Evolutionary conservation across 2,329 filamentous ascomycete species (phyloP), one percentile per base, ranked within the genome.

Genomic region (Ceratocystiopsis brevicomis): DNA sequence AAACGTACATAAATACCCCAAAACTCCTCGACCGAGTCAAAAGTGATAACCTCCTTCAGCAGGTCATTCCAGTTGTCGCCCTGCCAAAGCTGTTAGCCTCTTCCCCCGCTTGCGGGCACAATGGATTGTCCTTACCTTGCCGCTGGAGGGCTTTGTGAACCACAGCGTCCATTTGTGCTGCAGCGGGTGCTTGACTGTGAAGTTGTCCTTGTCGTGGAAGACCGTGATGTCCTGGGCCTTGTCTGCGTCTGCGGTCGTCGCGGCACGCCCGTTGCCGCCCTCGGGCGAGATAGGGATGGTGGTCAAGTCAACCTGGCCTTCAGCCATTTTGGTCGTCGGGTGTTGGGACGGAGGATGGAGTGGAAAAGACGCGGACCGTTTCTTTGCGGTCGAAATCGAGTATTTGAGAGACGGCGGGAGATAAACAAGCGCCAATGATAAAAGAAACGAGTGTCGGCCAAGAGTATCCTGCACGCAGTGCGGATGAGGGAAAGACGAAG

Each of bases 41-140:
- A 96, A 45, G 85, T 95, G 57, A 98, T 95, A 54, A 98, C 88
- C 63, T 98, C 86, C 68, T 98, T 98, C 50, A 98, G 68, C 49
- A 96, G 69, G 60, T 98, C 90, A 53, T 92, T 92, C 90, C 92
- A 98, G 72, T 95, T 95, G 63, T 96, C 86, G 51, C 85, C 86
- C 85, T 93, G 38, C 45, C 37, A n/a, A 43, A 37, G 10, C 13
- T 56, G 50, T 51, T 47, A 45, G 48, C 42, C 34, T 33, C 40
- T 25, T 18, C 15, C 5, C 9, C 37, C 11, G n/a, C 30, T 17
- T 16, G 6, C 11, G 39, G 37, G 15, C 16, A 37, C 32, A 38
- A 38, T 45, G 32, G 10, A 19, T 3, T 12, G 8, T 15, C 21
- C 67, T 47, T 63, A 90, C 86, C 80, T 92, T 95, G 67, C 86